Percentiles rank a stretch among this genome's conserved stretches.
Evolutionary conservation across 352 stramenopile genomes (phyloP).

Genomic region (Thraustochytrium striatum): DNA sequence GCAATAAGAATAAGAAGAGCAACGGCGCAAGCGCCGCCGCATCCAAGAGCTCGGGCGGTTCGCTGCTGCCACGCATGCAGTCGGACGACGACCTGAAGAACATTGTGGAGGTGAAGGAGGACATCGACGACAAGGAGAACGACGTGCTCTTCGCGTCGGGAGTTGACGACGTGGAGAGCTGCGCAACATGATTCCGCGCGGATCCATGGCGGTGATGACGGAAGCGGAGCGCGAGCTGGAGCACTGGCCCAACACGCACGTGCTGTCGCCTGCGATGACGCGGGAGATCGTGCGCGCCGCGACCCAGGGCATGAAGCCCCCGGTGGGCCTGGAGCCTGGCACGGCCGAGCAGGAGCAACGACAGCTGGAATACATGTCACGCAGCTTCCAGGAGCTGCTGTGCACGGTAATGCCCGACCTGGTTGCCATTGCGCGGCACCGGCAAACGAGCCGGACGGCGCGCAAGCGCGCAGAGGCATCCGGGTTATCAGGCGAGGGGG

Average conservation of each 20-base stretch:
- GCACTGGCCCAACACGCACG: slow-evolving; percentile 40
- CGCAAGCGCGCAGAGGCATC: neutral
- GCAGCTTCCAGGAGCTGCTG: slow-evolving; percentile 40
- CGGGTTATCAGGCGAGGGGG: neutral
- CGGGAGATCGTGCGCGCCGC: neutral
- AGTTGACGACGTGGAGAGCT: slow-evolving; percentile 16
- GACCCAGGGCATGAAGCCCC: neutral
- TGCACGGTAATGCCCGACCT: slow-evolving; percentile 27
- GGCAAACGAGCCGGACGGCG: neutral
- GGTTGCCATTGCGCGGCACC: neutral
- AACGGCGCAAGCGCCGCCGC: neutral
- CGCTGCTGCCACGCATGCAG: neutral
- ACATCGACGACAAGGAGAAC: slow-evolving; percentile 40
- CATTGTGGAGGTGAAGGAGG: neutral
- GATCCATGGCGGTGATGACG: neutral
- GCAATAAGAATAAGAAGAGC: neutral
- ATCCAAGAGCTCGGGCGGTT: neutral
- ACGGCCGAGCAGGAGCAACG: neutral
- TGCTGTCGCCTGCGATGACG: neutral
- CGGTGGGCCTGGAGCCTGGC: neutral
- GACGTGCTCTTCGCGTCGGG: slow-evolving; percentile 15
- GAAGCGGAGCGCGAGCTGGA: slow-evolving; percentile 14
- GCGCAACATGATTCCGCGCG: neutral
- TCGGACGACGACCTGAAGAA: neutral
- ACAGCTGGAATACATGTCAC: slow-evolving; percentile 25